Evolutionary conservation across 805 yeast genomes (phyloP).

Genomic region (Candida bentonensis): DNA sequence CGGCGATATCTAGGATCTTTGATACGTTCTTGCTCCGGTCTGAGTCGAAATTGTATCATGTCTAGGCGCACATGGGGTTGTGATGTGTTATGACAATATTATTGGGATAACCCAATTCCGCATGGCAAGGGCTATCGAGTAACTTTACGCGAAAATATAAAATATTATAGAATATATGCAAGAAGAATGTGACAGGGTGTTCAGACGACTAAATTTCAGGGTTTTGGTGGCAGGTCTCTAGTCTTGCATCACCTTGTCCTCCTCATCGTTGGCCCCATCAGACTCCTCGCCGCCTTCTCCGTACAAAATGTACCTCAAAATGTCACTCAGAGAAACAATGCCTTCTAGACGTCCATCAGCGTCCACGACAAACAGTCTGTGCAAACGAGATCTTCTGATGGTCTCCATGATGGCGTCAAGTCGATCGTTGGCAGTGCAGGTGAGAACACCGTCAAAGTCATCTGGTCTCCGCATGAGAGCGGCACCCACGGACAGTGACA

Average conservation of each 20-base stretch:
- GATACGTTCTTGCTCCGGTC: no score
- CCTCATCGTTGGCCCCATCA: no score
- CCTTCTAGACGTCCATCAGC: slow-evolving; percentile 64
- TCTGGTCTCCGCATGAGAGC: slow-evolving; percentile 88
- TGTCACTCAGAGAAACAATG: slow-evolving; percentile 83
- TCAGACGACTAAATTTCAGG: no score
- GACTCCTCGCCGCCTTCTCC: slow-evolving; percentile 30
- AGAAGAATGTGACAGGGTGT: no score
- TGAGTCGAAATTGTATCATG: no score
- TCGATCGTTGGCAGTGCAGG: slow-evolving; percentile 80
- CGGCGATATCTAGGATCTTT: slow-evolving; percentile 12
- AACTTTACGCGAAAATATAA: no score
- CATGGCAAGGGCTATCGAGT: no score
- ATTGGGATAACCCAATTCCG: neutral
- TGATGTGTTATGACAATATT: slow-evolving; percentile 8
- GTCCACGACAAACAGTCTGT: slow-evolving; percentile 85
- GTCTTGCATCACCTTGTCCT: no score
- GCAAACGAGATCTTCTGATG: slow-evolving; percentile 78
- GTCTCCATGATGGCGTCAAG: slow-evolving; percentile 85
- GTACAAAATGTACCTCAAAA: slow-evolving; percentile 64
- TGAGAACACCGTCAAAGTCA: slow-evolving; percentile 95
- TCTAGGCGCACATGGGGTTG: no score
- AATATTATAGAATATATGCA: no score
- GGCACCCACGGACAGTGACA: slow-evolving; percentile 86
- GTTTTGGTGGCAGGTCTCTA: no score